Base-by-base conservation (phyloP, 257 asterid species). In the Phtheirospermum japonicum region DNA sequence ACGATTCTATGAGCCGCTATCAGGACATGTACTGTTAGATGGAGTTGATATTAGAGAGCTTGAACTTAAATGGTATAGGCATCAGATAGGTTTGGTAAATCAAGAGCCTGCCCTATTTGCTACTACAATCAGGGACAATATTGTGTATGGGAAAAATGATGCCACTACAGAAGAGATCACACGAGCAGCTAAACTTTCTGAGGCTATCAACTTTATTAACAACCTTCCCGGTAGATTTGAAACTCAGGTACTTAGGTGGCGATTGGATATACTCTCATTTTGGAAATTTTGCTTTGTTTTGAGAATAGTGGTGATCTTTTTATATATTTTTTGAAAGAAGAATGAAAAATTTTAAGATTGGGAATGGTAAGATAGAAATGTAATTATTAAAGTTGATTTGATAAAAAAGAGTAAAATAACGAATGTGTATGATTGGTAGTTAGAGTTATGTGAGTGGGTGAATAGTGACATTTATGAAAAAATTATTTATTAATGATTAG, bases 61-160 rank as follows among this genome's bases (percentile, higher is more conserved):
- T 16, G 90, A 93, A 63, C 67, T 89, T 40, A 87, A 85, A 68
- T 93, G 97, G 96, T 87, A 85, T 2, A 79, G 99, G 64, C 82
- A 83, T 37, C 95, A 89, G 68, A 87, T 89, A 18, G 97, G 97
- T 2, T 76, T 92, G 77, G 99, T 92, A 4, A 89, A 82, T 79
- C 99, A 92, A 68, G 99, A 92, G 48, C 99, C 97, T 18, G 90
- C 99, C 23, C 85, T 92, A 5, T 92, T 92, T 31, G 95, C 99
- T 55, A 89, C 97, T 18, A 86, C 95, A 16, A 92, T 92, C 14
- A 73, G 76, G 65, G 96, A 92, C 63, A 92, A 92, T 52, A 87
- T 92, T 70, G 79, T 89, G 16, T 92, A 89, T 31, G 99, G 97
- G 49, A 92, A 92, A 69, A 69, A 66, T 2, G 89, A 85, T 52